Evolutionary conservation across 2,329 filamentous ascomycete species (phyloP).

Genomic region (Didymella pinodella): DNA sequence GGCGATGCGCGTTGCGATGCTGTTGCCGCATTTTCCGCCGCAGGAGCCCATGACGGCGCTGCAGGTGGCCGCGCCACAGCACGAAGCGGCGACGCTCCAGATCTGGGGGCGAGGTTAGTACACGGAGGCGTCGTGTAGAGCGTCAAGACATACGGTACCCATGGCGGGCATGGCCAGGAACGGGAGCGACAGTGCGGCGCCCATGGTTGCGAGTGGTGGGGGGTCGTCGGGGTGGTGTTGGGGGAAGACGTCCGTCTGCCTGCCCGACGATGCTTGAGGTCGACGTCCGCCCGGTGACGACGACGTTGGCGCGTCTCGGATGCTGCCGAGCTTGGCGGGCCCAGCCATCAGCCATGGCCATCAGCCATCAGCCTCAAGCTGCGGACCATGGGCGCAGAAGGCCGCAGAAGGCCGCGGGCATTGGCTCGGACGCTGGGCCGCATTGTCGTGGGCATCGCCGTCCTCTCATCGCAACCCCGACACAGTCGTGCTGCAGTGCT

Average conservation of each 20-base stretch:
- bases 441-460: too few relatives aligned
- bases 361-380: background rate
- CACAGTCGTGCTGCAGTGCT: background rate
- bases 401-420: too few relatives aligned
- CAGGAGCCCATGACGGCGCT: slow-evolving; percentile 95
- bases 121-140: too few relatives aligned
- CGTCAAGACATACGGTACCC: slow-evolving; percentile 73
- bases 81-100: slow-evolving; percentile 81
- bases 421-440: too few relatives aligned
- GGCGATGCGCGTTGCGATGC: slow-evolving; percentile 95
- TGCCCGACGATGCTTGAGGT: slow-evolving; percentile 22
- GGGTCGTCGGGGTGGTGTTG: slow-evolving; percentile 19
- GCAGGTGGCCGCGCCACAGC: slow-evolving; percentile 95
- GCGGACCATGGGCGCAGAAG: too few relatives aligned
- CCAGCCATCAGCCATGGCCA: slow-evolving; percentile 20
- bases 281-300: slow-evolving; percentile 22
- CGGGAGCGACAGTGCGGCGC: slow-evolving; percentile 87
- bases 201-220: slow-evolving; percentile 66
- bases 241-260: slow-evolving; percentile 15
- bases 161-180: slow-evolving; percentile 87
- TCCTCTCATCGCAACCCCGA: background rate
- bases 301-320: slow-evolving; percentile 18
- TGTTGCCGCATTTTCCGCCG: slow-evolving; percentile 90
- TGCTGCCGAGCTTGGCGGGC: slow-evolving; percentile 27
- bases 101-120: slow-evolving; percentile 59